Evolutionary conservation across 2,329 filamentous ascomycete species (phyloP), one percentile per base, ranked within the genome.

Genomic region (Pyrenophora graminea): DNA sequence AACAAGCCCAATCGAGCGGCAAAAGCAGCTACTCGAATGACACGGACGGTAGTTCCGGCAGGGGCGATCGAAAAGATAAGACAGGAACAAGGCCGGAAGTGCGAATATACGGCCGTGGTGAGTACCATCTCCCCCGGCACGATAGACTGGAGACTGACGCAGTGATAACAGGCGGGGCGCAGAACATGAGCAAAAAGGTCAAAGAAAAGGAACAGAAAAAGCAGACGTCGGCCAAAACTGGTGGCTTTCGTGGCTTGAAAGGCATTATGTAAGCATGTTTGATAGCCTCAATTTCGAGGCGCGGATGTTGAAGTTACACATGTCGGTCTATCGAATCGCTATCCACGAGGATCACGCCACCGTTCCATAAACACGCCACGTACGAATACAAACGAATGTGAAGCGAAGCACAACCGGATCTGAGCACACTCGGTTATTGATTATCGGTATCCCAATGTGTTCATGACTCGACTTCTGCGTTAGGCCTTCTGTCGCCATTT

Each of bases 101-200:
- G 15, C 71, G 82, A 47, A 73, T 82, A 18, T 82, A 80, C 62
- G 81, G 82, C 41, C 73, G 82, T 75, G 82, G 82, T 83, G 61
- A 73, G 79, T 74, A 31, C 18, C 27, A 21, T 36, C 19, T 39
- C 17, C 17, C 31, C 23, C 38, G 40, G 34, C 25, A 3, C 19
- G 18, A 36, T 37, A 58, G 10, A 48, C 59, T 74, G 6, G 72
- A 79, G 49, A 49, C 62, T 71, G 58, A 70, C 39, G 41, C 48
- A 40, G 10, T 30, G 10, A 58, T 50, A 39, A 56, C 58, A 79
- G 77, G 76, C 58, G 79, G 79, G 39, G 79, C 77, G 33, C 82
- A 83, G 62, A 80, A 83, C 60, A 76, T 79, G 53, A 78, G 77
- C 25, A 82, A 81, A 66, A 80, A 82, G 58, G 74, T 77, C 54